Conservation (phyloP, 225 moss, liverwort and hornwort species). For the Bryum argenteum region DNA sequence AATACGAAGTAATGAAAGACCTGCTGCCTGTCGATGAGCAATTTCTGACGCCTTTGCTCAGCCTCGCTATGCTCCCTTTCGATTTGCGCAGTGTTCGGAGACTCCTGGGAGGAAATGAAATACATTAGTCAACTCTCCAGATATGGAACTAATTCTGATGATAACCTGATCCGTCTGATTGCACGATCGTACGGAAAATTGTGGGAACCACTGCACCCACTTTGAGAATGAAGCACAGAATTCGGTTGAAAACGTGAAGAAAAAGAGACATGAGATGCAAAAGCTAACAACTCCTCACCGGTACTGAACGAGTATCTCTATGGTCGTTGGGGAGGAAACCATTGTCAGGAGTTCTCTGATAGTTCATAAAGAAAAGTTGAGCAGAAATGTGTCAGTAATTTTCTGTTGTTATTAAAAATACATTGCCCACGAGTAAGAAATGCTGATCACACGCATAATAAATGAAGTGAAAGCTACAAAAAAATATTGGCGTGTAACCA, state of each 20-base stretch:
- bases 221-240: conserved; percentile 10
- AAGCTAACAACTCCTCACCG: conserved; percentile 55
- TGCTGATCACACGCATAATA: not conserved
- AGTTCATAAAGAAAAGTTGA: not conserved
- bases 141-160: not conserved
- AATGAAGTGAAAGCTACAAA: not conserved
- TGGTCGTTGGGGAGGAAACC: conserved; percentile 70
- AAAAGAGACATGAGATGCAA: not conserved
- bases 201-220: not conserved
- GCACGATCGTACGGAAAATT: not conserved
- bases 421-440: not conserved
- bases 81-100: conserved; percentile 67
- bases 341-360: conserved; percentile 97
- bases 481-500: not conserved
- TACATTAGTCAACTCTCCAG: not conserved
- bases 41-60: conserved; percentile 87
- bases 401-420: not conserved
- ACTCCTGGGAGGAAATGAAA: conserved; percentile 40
- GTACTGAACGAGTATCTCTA: conserved; percentile 48
- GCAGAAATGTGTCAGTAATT: conserved; percentile 1
- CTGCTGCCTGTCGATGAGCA: conserved; percentile 88
- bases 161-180: not conserved
- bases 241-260: no score
- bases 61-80: conserved; percentile 80
- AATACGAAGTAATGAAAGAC: conserved; percentile 27